phyloP scores from a whole-genome alignment of 345 rosid genomes.

The Pseudoturritis turrita region DNA sequence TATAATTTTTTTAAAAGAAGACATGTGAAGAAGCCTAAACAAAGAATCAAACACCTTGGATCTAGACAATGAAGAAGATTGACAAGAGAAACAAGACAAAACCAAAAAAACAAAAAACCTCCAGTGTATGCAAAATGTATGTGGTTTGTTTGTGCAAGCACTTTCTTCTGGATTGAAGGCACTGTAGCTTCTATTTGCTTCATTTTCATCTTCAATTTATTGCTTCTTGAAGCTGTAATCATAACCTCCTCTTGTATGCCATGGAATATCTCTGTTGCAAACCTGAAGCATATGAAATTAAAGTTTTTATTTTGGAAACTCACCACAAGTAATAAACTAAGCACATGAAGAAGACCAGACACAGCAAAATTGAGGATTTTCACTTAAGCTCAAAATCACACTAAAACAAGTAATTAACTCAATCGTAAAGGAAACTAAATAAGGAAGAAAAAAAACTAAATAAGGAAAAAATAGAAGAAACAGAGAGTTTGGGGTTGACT shows the following conservation, averaged over 20 bases:
- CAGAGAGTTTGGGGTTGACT: slow-evolving; percentile 28
- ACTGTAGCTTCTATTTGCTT: slow-evolving; percentile 71
- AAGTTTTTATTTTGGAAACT: not conserved
- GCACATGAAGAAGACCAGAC: not conserved
- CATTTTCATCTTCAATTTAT: slow-evolving; percentile 57
- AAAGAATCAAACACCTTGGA: not conserved
- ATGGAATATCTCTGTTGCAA: slow-evolving; percentile 94
- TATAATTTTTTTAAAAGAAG: slow-evolving; percentile 37
- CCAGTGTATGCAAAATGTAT: slow-evolving; percentile 88
- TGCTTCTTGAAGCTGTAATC: slow-evolving; percentile 75
- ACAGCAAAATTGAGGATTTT: not conserved
- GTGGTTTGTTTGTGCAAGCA: slow-evolving; percentile 74
- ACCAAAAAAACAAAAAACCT: slow-evolving; percentile 49
- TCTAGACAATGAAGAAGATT: slow-evolving; percentile 28
- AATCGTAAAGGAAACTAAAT: not conserved
- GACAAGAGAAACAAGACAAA: slow-evolving; percentile 44
- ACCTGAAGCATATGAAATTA: slow-evolving; percentile 34
- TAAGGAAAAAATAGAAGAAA: not conserved
- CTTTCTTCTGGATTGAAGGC: slow-evolving; percentile 71
- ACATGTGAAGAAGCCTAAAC: slow-evolving; percentile 31
- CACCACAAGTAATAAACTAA: not conserved
- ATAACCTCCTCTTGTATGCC: slow-evolving; percentile 81
- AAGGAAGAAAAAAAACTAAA: not conserved
- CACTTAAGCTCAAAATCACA: not conserved
- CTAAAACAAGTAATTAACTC: not conserved